A percentile compares a stretch with the other conserved stretches of the same genome.
Evolutionary conservation across 306 rosid genomes (phyloP).

Genomic region (Prunus salicina): DNA sequence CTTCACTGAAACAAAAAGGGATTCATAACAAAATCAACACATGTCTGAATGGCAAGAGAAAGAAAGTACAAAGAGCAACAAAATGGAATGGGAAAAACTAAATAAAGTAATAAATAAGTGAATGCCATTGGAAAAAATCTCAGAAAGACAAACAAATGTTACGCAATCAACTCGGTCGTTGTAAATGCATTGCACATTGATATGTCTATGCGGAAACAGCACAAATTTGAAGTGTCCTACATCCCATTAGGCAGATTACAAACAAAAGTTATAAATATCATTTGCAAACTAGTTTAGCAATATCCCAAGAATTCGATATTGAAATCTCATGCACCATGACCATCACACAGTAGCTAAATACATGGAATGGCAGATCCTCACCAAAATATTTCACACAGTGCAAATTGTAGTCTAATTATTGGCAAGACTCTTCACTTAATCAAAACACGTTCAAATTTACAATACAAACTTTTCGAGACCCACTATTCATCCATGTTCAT

Average conservation of each 20-base stretch:
- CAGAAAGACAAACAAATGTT: not conserved
- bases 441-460: not conserved
- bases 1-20: slow-evolving; percentile 61
- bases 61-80: slow-evolving; percentile 18
- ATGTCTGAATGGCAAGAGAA: slow-evolving; percentile 8
- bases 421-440: not conserved
- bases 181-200: not conserved
- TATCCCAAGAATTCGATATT: not conserved
- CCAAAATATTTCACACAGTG: not conserved
- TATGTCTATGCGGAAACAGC: not conserved
- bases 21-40: slow-evolving; percentile 8
- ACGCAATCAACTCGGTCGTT: not conserved
- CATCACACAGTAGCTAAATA: not conserved
- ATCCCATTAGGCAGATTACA: not conserved
- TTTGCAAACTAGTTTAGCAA: not conserved
- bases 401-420: not conserved
- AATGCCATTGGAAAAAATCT: not conserved
- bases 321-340: not conserved
- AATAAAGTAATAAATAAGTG: not conserved
- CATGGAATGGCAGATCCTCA: not conserved
- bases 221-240: not conserved
- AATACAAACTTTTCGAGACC: not conserved
- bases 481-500: not conserved
- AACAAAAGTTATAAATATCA: not conserved
- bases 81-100: not conserved